A percentile compares a stretch with the other conserved stretches of the same genome.
These are phyloP conservation scores for Oemleria cerasiformis DNA, from an alignment of 306 rosid genomes.

Conservation along the genomic window DNA sequence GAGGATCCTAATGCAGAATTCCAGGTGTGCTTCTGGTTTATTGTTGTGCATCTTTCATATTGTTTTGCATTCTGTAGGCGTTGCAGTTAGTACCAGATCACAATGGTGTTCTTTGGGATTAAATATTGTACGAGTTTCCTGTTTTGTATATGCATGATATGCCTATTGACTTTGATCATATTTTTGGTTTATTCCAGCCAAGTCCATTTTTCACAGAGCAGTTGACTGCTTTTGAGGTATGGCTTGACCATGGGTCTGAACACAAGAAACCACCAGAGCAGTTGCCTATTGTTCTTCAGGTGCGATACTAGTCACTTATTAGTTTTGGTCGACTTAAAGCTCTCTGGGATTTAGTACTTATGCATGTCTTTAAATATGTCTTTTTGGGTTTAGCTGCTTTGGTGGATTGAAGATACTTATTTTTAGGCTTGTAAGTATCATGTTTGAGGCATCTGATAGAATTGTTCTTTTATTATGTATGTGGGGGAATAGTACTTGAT, in stretches of 20 bases:
- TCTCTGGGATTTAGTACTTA: conserved; percentile 20
- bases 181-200: conserved; percentile 52
- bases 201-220: conserved; percentile 97
- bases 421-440: not conserved
- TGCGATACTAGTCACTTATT: conserved; percentile 29
- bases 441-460: not conserved
- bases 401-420: not conserved
- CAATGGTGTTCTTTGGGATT: not conserved
- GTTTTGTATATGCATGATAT: not conserved
- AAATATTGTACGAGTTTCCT: not conserved
- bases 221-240: conserved; percentile 93
- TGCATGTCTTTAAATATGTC: conserved; percentile 16
- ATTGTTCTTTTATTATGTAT: not conserved
- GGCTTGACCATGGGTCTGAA: conserved; percentile 99
- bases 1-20: conserved; percentile 85
- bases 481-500: not conserved
- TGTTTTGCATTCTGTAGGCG: not conserved
- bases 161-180: not conserved
- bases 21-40: conserved; percentile 47
- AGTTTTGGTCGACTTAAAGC: conserved; percentile 30
- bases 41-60: not conserved
- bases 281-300: conserved; percentile 99
- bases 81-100: not conserved
- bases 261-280: conserved; percentile 99
- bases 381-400: conserved; percentile 21